Base-by-base conservation (phyloP, 2,329 filamentous ascomycete genomes). In the Aspergillus calidoustus region DNA sequence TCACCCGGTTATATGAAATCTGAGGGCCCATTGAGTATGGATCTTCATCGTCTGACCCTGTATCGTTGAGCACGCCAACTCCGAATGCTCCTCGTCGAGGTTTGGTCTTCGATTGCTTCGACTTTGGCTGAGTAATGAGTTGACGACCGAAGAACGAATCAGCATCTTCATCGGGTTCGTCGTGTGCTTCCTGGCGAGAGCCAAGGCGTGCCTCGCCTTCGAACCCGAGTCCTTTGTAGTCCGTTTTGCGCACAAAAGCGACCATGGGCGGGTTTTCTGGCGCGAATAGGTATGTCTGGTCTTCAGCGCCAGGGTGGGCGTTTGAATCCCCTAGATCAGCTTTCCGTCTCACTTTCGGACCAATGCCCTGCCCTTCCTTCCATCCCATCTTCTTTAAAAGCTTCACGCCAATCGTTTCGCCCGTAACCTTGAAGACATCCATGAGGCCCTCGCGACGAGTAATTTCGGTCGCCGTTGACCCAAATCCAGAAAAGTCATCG, bases 381-480 rank as follows among this genome's bases (percentile, higher is more conserved):
- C 95, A 99, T 17, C 94, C 95, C 94, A 99, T 98, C 71, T 86
- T 91, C 72, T 91, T 91, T 62, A 98, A 80, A 17, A 99, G 81
- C 72, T 91, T 93, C 15, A 91, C 83, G 1, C 95, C 95, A 83
- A 96, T 92, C 0, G 92, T 96, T 64, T 97, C 91, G 41, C 92
- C 91, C 8, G 87, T 84, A 0, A 82, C 81, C 60, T 86, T 85
- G 65, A 97, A 88, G 1, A 97, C 78, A 54, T 92, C 91, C 69
- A 91, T 87, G 46, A 96, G 81, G 53, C 82, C 81, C 52, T 84
- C 83, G 9, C 81, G 77, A 30, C 81, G 82, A 15, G 71, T 72
- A 2, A 80, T 70, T 69, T 89, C 85, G 38, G 86, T 80, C 34
- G 83, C 82, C 0, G 88, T 89, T 31, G 86, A 84, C 2, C 93